A percentile compares a stretch with the other conserved stretches of the same genome.
These are phyloP conservation scores for Cruciata laevipes DNA, from an alignment of 257 asterid species.

Conservation along the genomic window DNA sequence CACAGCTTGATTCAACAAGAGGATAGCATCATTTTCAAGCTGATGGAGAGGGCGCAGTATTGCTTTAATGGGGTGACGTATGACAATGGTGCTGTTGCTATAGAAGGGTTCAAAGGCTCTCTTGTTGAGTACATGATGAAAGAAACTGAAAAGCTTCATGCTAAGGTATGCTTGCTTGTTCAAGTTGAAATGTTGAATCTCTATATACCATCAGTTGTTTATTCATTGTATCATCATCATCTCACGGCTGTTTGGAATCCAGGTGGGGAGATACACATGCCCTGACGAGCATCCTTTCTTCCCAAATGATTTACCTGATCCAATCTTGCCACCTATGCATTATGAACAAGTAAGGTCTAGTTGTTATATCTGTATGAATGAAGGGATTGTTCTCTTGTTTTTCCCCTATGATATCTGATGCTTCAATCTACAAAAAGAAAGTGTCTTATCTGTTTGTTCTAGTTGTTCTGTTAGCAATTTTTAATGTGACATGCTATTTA, in stretches of 20 bases:
- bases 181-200: conserved; percentile 2
- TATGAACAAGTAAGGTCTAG: conserved; percentile 59
- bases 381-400: background rate
- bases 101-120: conserved; percentile 78
- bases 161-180: conserved; percentile 37
- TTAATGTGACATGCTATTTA: background rate
- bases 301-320: conserved; percentile 54
- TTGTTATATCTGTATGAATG: background rate
- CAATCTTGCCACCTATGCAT: conserved; percentile 74
- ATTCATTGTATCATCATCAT: background rate
- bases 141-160: conserved; percentile 95
- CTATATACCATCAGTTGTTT: background rate
- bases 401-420: background rate
- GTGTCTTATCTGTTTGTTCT: background rate
- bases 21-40: conserved; percentile 84
- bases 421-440: background rate
- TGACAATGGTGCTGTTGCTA: conserved; percentile 51
- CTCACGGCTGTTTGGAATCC: conserved; percentile 8
- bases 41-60: conserved; percentile 88
- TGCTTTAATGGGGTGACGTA: conserved; percentile 65
- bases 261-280: conserved; percentile 87
- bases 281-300: conserved; percentile 98
- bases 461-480: background rate
- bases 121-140: conserved; percentile 74
- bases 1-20: conserved; percentile 79